Evolutionary conservation across 352 stramenopile genomes (phyloP).

Genomic region (Phytophthora palmivora): DNA sequence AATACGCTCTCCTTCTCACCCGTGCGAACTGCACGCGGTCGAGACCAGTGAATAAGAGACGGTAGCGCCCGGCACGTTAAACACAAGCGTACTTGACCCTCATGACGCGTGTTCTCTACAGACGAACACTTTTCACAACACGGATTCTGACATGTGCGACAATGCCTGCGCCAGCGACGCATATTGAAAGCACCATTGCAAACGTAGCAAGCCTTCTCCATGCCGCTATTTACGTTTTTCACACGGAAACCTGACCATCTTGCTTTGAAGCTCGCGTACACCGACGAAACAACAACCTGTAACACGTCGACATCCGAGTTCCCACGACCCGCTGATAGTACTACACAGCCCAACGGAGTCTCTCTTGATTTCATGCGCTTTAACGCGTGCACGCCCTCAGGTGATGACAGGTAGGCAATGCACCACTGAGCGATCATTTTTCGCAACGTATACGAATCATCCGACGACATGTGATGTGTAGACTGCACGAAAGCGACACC

Average conservation of each 20-base stretch:
- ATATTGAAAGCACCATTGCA: constrained; percentile 78
- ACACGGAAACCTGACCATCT: constrained; percentile 78
- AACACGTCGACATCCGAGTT: constrained; percentile 63
- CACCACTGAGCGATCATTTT: constrained; percentile 79
- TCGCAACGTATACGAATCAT: constrained; percentile 67
- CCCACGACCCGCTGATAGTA: constrained; percentile 49
- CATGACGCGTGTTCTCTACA: constrained; percentile 66
- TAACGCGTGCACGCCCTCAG: constrained; percentile 44
- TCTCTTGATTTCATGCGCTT: constrained; percentile 67
- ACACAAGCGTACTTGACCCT: constrained; percentile 72
- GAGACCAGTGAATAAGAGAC: constrained; percentile 76
- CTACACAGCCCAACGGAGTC: constrained; percentile 61
- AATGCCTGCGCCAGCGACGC: constrained; percentile 75
- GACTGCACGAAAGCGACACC: constrained; percentile 73
- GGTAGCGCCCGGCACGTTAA: constrained; percentile 62
- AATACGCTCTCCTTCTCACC: constrained; percentile 79
- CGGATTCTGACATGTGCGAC: constrained; percentile 70
- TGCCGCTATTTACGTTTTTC: constrained; percentile 75
- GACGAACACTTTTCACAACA: constrained; percentile 77
- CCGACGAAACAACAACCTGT: constrained; percentile 56
- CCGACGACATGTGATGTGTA: constrained; percentile 60
- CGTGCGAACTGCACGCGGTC: constrained; percentile 64
- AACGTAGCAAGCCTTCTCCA: constrained; percentile 73
- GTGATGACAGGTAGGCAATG: constrained; percentile 56
- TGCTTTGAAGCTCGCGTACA: constrained; percentile 75